Base-by-base conservation (phyloP, 345 rosid genomes). In the Rhodamnia argentea region DNA sequence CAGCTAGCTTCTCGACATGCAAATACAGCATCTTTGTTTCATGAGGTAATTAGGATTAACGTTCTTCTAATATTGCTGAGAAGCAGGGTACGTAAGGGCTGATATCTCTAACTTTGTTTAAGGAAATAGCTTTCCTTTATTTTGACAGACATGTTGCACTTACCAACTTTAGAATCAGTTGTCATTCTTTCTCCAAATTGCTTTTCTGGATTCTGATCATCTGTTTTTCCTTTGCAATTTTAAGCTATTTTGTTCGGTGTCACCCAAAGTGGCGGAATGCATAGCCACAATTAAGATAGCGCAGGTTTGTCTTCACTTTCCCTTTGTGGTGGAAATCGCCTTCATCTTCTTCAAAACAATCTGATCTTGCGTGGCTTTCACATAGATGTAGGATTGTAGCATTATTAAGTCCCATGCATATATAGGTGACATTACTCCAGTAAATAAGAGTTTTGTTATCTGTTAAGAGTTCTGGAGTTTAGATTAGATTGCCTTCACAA, bases 241-340 rank as follows among this genome's bases (percentile, higher is more conserved):
- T 59, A 95, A 96, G 99, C 83, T 96, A 83, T 93, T 94, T 86
- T 90, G 82, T 86, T 87, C 92, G 23, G 81, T 92, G 27, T 90
- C 94, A 15, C 94, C 98, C 18, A 94, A 91, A 87, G 86, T 93
- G 86, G 86, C 90, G 22, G 96, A 95, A 85, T 93, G 98, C 90
- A 92, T 97, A 83, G 90, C 87, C 89, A 93, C 94, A 18, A 92
- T 97, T 76, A 96, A 95, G 91, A 97, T 97, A 90, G 97, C 96
- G 5, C 99, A 97, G 98, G 99, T 96, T 91, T 83, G 89, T 58
- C 86, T 13, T 85, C 82, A 40, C 29, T 60, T 44, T 57, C 84
- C 59, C 59, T 26, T 58, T 37, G 18, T 64, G 76, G 76, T 64
- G 42, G 32, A 81, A 55, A 22, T 5, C 5, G 0, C 82, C 40